Evolutionary conservation across 2,329 filamentous ascomycete genomes (phyloP).

Genomic region (Stagonosporopsis cucurbitacearum): DNA sequence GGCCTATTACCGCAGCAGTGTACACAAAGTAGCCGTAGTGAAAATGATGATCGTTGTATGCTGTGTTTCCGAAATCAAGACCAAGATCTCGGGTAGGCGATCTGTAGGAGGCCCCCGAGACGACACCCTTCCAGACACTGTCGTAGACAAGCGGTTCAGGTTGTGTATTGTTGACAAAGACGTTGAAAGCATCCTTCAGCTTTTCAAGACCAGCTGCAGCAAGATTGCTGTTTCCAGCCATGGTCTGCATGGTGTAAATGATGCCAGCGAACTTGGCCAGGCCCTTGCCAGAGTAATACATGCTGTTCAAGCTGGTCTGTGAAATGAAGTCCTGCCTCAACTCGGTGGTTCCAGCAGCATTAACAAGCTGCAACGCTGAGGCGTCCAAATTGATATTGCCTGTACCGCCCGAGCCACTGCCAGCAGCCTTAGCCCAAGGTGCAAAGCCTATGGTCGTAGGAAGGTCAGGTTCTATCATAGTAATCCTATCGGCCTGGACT

Average conservation of each 20-base stretch:
- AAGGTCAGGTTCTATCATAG: slow-evolving; percentile 73
- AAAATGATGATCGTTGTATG: slow-evolving; percentile 76
- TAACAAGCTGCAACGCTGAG: slow-evolving; percentile 65
- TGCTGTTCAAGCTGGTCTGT: slow-evolving; percentile 82
- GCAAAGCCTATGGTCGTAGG: slow-evolving; percentile 78
- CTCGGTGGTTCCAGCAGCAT: slow-evolving; percentile 70
- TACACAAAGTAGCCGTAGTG: slow-evolving; percentile 88
- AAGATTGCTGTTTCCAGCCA: slow-evolving; percentile 65
- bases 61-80: slow-evolving; percentile 88
- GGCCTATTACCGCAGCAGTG: slow-evolving; percentile 82
- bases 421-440: slow-evolving; percentile 70
- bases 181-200: slow-evolving; percentile 57
- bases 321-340: slow-evolving; percentile 74
- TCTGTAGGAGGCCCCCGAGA: slow-evolving; percentile 74
- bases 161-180: slow-evolving; percentile 57
- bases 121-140: slow-evolving; percentile 77
- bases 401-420: slow-evolving; percentile 45
- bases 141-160: slow-evolving; percentile 64
- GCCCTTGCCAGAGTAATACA: slow-evolving; percentile 83
- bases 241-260: slow-evolving; percentile 57
- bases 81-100: slow-evolving; percentile 53
- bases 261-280: slow-evolving; percentile 55
- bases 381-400: slow-evolving; percentile 49
- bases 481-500: slow-evolving; percentile 61
- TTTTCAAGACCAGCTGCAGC: slow-evolving; percentile 60